Conservation (phyloP, 2,329 filamentous ascomycete species). For the Fusarium sp. region DNA sequence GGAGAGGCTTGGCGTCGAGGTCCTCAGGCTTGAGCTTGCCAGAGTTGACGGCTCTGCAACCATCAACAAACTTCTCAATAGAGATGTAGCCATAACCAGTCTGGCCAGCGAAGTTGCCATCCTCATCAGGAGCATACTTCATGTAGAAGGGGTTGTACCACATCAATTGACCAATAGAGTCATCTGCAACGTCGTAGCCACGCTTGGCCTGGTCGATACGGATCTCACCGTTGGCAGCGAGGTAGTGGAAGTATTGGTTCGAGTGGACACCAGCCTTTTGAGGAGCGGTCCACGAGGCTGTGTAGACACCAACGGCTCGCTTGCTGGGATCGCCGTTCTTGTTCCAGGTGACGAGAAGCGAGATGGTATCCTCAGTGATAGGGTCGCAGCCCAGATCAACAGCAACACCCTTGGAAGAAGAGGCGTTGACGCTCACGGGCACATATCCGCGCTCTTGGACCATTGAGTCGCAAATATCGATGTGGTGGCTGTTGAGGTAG, state of each 20-base stretch:
- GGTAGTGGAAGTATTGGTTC: constrained; percentile 97
- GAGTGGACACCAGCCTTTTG: constrained; percentile 94
- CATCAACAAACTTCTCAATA: constrained; percentile 96
- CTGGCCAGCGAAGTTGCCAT: constrained; percentile 92
- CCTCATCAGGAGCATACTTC: constrained; percentile 92
- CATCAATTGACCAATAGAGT: constrained; percentile 71
- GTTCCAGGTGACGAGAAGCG: constrained; percentile 86
- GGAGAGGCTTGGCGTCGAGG: constrained; percentile 80
- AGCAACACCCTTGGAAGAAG: constrained; percentile 80
- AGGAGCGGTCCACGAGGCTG: constrained; percentile 92
- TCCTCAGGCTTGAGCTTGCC: constrained; percentile 75
- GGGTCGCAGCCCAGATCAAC: constrained; percentile 79
- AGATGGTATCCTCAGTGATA: constrained; percentile 92
- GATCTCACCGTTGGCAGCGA: constrained; percentile 84
- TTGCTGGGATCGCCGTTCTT: constrained; percentile 74
- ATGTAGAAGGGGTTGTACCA: constrained; percentile 98
- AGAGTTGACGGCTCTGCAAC: constrained; percentile 79
- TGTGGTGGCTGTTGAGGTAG: constrained; percentile 94
- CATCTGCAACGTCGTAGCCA: constrained; percentile 93
- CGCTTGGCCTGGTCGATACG: constrained; percentile 92
- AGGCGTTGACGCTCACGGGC: constrained; percentile 81
- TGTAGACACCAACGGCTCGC: constrained; percentile 87
- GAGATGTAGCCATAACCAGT: constrained; percentile 92
- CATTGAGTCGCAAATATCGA: constrained; percentile 94
- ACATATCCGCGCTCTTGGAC: constrained; percentile 75